Conservation (phyloP, 2,329 filamentous ascomycete genomes). For the Alternaria triticimaculans region DNA sequence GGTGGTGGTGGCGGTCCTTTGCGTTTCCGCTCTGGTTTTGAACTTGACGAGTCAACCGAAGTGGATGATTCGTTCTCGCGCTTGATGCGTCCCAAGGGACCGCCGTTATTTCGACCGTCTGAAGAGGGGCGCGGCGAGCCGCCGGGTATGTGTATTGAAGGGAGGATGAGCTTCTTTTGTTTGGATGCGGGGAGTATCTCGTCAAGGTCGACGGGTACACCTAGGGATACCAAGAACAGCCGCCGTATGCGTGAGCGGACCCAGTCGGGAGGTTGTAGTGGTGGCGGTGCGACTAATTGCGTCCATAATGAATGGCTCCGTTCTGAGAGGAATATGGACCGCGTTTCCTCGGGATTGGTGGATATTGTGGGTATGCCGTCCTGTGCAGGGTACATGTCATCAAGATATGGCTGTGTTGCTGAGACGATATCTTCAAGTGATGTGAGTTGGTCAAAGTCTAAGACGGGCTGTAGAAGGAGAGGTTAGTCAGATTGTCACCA, state of each 20-base stretch:
- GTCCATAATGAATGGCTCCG: slow-evolving; percentile 93
- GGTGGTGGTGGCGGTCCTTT: slow-evolving; percentile 72
- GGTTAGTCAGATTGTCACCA: slow-evolving; percentile 43
- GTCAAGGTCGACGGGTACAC: slow-evolving; percentile 94
- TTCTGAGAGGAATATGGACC: slow-evolving; percentile 70
- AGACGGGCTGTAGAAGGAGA: slow-evolving; percentile 62
- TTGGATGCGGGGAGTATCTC: slow-evolving; percentile 97
- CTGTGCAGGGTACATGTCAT: slow-evolving; percentile 61
- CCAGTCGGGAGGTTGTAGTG: slow-evolving; percentile 96
- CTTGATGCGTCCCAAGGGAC: slow-evolving; percentile 48
- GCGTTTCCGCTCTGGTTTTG: slow-evolving; percentile 52
- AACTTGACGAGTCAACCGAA: slow-evolving; percentile 47
- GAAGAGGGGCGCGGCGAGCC: slow-evolving; percentile 48
- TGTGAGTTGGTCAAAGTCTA: slow-evolving; percentile 69
- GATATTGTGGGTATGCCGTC: slow-evolving; percentile 54
- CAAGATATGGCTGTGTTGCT: slow-evolving; percentile 70
- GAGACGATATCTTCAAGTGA: slow-evolving; percentile 64
- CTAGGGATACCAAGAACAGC: slow-evolving; percentile 92
- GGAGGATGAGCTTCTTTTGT: slow-evolving; percentile 95
- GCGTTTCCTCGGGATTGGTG: slow-evolving; percentile 30
- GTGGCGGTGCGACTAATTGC: slow-evolving; percentile 91
- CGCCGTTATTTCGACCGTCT: slow-evolving; percentile 43
- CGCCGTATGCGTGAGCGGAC: slow-evolving; percentile 93
- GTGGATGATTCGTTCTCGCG: slow-evolving; percentile 48
- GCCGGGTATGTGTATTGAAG: slow-evolving; percentile 67